Conservation (phyloP, 179 eudicot genomes). For the Camellia oleifera region DNA sequence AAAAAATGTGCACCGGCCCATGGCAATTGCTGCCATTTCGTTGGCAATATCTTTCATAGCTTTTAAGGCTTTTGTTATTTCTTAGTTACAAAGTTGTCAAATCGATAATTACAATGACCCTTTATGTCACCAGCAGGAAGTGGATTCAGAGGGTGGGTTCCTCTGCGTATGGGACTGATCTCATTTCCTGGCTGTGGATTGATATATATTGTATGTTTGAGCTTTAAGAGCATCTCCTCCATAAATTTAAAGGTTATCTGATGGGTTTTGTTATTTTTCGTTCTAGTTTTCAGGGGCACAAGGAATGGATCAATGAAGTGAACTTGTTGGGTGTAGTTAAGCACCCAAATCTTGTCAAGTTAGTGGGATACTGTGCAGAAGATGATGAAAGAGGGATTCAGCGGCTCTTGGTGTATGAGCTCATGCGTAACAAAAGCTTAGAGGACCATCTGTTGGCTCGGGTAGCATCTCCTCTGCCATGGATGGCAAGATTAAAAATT, state of each 20-base stretch:
- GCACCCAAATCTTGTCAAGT: constrained; percentile 90
- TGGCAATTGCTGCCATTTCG: background rate
- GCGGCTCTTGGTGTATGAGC: constrained; percentile 84
- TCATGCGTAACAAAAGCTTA: constrained; percentile 82
- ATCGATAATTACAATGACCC: background rate
- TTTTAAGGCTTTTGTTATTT: background rate
- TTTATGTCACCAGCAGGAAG: background rate
- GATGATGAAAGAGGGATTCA: constrained; percentile 97
- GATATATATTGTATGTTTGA: background rate
- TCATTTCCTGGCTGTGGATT: background rate
- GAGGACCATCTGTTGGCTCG: constrained; percentile 84
- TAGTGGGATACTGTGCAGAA: constrained; percentile 93
- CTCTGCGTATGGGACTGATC: background rate
- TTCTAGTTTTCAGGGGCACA: constrained; percentile 92
- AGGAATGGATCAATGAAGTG: constrained; percentile 96
- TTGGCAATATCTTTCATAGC: background rate
- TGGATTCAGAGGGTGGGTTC: background rate
- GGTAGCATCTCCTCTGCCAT: constrained; percentile 62
- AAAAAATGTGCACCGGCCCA: background rate
- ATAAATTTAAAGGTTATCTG: constrained; percentile 16
- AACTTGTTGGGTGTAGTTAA: constrained; percentile 87
- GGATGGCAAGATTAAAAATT: constrained; percentile 78
- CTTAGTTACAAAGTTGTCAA: background rate
- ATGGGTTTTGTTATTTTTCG: constrained; percentile 29
- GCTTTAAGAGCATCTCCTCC: background rate